Base-by-base conservation (phyloP, 352 stramenopile genomes). In the Pythium apleroticum region DNA sequence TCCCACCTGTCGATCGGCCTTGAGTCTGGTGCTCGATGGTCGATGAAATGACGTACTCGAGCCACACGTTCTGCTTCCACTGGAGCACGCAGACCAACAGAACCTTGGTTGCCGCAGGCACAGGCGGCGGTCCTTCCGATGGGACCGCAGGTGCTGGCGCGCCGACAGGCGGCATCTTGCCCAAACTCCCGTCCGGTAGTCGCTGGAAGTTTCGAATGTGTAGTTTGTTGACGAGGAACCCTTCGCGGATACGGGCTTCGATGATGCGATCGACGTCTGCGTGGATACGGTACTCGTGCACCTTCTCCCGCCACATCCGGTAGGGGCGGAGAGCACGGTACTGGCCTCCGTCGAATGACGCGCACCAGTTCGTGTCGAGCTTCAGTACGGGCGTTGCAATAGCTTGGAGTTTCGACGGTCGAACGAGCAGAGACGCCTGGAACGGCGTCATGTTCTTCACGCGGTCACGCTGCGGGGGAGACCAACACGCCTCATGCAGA, bases 11-110 rank as follows among this genome's bases (percentile, higher is more conserved):
- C 25, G 17, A 8, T 46, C 49, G 57, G 7, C 50, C 57, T 14
- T 52, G 39, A n/a, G 50, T 24, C 12, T 65, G 56, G n/a, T 67
- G 70, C 2, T 90, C 79, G 14, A 75, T 90, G 1, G 85, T 91
- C 19, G 81, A 82, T 4, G 84, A 82, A 4, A 95, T 77, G 19
- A 94, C 85, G 52, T 96, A 96, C 71, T 96, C 86, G 24, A 96
- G 69, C 86, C 88, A 96, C 41, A 96, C 83, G 58, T 95, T 90
- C 43, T 93, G 82, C 58, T 94, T 95, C 88, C 88, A 96, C 57
- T 96, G 75, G 20, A 96, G 60, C 39, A 95, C 70, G 45, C 93
- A 96, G 8, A 94, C 84, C 52, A 95, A 70, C 27, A 91, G 61
- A 37, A 94, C 80, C 52, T 94, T 91, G 3, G 75, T 88, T 14